Percentiles rank a stretch among this genome's conserved stretches.
These are phyloP conservation scores for Leccinellum rugosiceps DNA, from an alignment of 768 basidiomycete species.

Conservation along the genomic window DNA sequence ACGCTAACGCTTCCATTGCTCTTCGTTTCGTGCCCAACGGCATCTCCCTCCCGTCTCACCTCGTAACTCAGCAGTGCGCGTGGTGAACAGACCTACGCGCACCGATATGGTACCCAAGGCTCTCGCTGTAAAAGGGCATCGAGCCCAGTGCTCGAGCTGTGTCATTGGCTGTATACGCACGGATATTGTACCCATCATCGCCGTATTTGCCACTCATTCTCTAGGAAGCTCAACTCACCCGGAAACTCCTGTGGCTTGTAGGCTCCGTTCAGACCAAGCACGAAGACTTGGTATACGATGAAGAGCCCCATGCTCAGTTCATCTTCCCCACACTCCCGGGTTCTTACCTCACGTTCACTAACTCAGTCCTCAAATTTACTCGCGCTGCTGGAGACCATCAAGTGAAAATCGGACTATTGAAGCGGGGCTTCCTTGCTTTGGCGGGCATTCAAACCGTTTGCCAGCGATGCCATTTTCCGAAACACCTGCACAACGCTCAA, in stretches of 20 bases:
- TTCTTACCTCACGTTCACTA: conserved; percentile 70
- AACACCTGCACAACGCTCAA: conserved; percentile 91
- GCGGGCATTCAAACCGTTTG: conserved; percentile 82
- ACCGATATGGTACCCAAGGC: too few species aligned
- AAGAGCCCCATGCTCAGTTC: conserved; percentile 53
- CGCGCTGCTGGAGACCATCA: conserved; percentile 80
- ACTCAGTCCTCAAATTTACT: conserved; percentile 79
- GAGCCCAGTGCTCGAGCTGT: too few species aligned
- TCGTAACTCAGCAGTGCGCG: too few species aligned
- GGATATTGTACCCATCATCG: too few species aligned
- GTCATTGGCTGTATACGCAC: too few species aligned
- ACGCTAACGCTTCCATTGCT: too few species aligned
- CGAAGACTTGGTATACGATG: conserved; percentile 55
- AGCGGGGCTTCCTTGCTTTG: conserved; percentile 85
- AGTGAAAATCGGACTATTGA: conserved; percentile 85
- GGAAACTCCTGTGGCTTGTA: conserved; percentile 71
- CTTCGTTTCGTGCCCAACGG: too few species aligned
- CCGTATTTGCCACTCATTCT: conserved; percentile 29
- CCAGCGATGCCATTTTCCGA: conserved; percentile 77
- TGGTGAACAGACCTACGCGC: too few species aligned
- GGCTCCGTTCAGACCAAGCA: conserved; percentile 58
- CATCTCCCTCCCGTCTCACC: too few species aligned
- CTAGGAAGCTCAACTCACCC: conserved; percentile 75
- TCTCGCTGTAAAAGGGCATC: too few species aligned
- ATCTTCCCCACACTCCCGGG: conserved; percentile 87